Evolutionary conservation across 1,284 basidiomycete genomes (phyloP).

Genomic region (Pascua sp.): DNA sequence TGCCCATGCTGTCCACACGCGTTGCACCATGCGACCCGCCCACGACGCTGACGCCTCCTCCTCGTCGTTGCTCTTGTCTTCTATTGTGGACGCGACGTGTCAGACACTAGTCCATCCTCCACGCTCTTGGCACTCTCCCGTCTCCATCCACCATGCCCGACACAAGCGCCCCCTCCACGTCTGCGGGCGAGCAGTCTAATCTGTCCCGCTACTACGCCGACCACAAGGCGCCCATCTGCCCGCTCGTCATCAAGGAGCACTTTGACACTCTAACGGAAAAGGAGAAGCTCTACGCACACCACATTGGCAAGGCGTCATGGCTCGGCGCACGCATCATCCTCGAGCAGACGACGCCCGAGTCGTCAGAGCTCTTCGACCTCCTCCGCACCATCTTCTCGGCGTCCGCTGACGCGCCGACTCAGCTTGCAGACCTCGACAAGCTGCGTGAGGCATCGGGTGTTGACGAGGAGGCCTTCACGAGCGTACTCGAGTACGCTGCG

Average conservation of each 20-base stretch:
- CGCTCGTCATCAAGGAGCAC: conserved; percentile 18
- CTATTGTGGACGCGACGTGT: too few relatives aligned
- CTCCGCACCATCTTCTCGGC: conserved; percentile 10
- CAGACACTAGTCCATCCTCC: too few relatives aligned
- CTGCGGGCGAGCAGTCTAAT: too few relatives aligned
- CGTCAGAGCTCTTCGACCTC: conserved; percentile 15
- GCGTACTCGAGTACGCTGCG: conserved; percentile 13
- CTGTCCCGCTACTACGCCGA: conserved; percentile 18
- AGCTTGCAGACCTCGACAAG: conserved; percentile 13
- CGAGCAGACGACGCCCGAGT: conserved; percentile 17
- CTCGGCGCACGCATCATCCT: conserved; percentile 19
- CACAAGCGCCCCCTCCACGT: too few relatives aligned
- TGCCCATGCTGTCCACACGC: too few relatives aligned
- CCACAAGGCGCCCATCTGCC: conserved; percentile 20
- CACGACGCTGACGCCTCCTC: too few relatives aligned
- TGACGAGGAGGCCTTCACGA: conserved; percentile 8
- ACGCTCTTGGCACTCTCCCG: too few relatives aligned
- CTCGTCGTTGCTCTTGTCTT: too few relatives aligned
- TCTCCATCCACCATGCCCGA: too few relatives aligned
- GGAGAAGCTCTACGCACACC: conserved; percentile 19
- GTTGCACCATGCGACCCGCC: too few relatives aligned
- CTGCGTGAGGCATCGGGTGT: conserved; percentile 4
- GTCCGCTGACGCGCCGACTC: neutral
- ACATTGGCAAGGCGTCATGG: conserved; percentile 16
- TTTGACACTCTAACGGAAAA: conserved; percentile 12